These are phyloP conservation scores for Gracilaria caudata DNA, from an alignment of 23 red algal species.

Conservation along the genomic window DNA sequence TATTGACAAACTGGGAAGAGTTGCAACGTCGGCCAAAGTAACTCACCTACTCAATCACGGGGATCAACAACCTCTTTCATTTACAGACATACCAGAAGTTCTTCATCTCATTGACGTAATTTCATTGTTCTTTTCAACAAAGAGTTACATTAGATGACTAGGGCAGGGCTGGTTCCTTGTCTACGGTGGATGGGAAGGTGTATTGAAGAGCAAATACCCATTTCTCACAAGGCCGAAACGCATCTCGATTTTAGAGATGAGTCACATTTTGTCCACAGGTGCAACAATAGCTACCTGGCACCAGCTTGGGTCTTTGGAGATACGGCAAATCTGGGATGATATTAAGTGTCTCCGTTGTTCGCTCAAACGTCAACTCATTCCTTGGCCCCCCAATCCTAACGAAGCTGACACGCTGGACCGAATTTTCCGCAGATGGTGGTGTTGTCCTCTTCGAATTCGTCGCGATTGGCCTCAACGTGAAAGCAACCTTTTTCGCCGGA, in stretches of 20 bases:
- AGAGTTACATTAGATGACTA: slow-evolving; percentile 9
- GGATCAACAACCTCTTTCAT: slow-evolving; percentile 39
- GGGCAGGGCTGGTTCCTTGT: neutral
- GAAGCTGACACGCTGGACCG: neutral
- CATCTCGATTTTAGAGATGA: neutral
- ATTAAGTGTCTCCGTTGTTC: slow-evolving; percentile 12
- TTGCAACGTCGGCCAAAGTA: slow-evolving; percentile 7
- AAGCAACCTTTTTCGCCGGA: neutral
- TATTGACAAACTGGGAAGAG: slow-evolving; percentile 18
- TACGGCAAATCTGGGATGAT: neutral
- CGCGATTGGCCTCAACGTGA: neutral
- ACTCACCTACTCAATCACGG: slow-evolving; percentile 56
- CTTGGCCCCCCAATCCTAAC: slow-evolving; percentile 17
- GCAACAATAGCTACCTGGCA: slow-evolving; percentile 20
- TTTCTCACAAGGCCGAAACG: neutral
- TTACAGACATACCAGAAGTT: slow-evolving; percentile 45
- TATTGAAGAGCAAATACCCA: neutral
- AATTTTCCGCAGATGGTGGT: neutral
- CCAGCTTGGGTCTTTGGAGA: neutral
- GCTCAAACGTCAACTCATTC: slow-evolving; percentile 25
- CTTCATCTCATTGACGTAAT: slow-evolving; percentile 26
- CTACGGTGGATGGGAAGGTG: neutral
- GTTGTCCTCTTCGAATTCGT: neutral
- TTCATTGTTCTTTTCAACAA: slow-evolving; percentile 51
- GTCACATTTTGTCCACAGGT: slow-evolving; percentile 8